These are phyloP conservation scores for Brachypodium distachyon DNA, from an alignment of 202 grass and related monocot genomes.

Conservation along the genomic window DNA sequence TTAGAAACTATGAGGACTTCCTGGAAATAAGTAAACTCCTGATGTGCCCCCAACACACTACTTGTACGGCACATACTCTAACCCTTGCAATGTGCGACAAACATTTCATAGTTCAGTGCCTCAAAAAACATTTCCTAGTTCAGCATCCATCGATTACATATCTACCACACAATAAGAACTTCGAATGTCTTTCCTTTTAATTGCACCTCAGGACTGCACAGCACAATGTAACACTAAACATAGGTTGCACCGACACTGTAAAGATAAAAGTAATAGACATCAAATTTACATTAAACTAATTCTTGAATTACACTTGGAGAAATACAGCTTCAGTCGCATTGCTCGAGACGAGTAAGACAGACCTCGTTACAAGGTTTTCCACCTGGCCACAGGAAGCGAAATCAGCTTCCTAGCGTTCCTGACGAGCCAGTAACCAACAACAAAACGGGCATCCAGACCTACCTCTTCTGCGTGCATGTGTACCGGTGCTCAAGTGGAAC, in stretches of 20 bases:
- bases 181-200: too few species aligned
- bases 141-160: neutral
- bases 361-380: slow-evolving; percentile 2
- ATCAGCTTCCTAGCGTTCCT: neutral
- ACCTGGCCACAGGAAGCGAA: neutral
- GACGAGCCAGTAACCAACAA: slow-evolving; percentile 5
- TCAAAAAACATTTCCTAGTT: too few species aligned
- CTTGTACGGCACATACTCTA: too few species aligned
- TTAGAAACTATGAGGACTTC: too few species aligned
- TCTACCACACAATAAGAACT: too few species aligned
- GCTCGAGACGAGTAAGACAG: neutral
- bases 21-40: too few species aligned
- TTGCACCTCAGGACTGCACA: neutral
- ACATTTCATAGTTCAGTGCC: neutral
- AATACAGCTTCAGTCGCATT: neutral
- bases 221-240: neutral
- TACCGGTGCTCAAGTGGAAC: slow-evolving; percentile 8
- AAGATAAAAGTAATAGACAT: neutral
- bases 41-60: too few species aligned
- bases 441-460: neutral
- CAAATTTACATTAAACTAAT: slow-evolving; percentile 33
- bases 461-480: neutral
- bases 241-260: neutral
- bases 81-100: too few species aligned
- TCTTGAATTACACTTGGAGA: neutral